phyloP scores from a whole-genome alignment of 257 asterid genomes.

The Leonotis leonurus region DNA sequence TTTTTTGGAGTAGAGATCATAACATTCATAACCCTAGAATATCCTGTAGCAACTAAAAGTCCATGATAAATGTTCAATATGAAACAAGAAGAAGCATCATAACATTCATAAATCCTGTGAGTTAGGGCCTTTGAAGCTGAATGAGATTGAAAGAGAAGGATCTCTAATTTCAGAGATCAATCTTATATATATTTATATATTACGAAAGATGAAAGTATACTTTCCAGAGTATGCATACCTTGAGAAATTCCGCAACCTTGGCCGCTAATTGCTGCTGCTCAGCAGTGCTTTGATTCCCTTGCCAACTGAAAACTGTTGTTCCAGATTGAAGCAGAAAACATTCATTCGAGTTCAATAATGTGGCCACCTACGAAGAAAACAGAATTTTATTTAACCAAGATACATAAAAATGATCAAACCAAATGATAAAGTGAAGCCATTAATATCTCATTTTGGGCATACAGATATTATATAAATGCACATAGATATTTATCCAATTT shows the following conservation, averaged over 20 bases:
- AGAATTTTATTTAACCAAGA: slow-evolving; percentile 5
- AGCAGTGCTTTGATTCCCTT: slow-evolving; percentile 68
- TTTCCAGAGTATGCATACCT: slow-evolving; percentile 39
- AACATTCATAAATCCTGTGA: not conserved
- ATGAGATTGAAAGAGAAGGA: not conserved
- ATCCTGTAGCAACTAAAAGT: not conserved
- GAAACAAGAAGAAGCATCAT: not conserved
- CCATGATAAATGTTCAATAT: not conserved
- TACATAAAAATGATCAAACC: not conserved
- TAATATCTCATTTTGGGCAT: not conserved
- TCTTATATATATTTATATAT: not conserved
- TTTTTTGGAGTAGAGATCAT: not conserved
- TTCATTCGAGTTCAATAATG: slow-evolving; percentile 68
- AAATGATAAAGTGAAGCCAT: not conserved
- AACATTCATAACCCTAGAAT: too few relatives aligned
- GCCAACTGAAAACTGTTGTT: slow-evolving; percentile 76
- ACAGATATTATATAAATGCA: not conserved
- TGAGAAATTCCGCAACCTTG: slow-evolving; percentile 84
- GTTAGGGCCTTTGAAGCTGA: not conserved
- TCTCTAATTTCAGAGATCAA: not conserved
- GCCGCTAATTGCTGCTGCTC: slow-evolving; percentile 93
- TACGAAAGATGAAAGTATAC: not conserved
- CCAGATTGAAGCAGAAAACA: slow-evolving; percentile 94
- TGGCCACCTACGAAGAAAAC: slow-evolving; percentile 49
- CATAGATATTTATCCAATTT: not conserved